These are phyloP conservation scores for Ceratocystis destructans DNA, from an alignment of 2,329 filamentous ascomycete genomes.

Conservation along the genomic window DNA sequence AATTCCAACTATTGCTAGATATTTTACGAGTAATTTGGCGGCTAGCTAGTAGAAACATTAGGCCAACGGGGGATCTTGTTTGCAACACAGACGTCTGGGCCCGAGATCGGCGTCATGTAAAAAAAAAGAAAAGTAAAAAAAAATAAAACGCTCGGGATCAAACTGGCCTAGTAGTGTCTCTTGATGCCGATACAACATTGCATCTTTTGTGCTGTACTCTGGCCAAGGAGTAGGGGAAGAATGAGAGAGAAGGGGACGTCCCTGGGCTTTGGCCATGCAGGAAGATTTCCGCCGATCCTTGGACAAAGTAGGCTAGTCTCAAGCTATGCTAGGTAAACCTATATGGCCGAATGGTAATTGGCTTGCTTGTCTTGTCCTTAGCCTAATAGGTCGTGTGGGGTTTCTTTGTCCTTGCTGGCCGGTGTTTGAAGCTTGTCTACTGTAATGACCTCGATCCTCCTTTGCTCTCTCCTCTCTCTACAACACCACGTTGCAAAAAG, in stretches of 20 bases:
- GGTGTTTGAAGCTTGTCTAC: too few relatives aligned
- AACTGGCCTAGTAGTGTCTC: neutral
- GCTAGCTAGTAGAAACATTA: too few relatives aligned
- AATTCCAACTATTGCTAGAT: neutral
- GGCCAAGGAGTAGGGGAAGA: neutral
- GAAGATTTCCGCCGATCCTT: neutral
- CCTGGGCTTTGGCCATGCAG: neutral
- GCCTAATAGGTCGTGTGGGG: neutral
- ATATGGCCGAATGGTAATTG: slow-evolving; percentile 1
- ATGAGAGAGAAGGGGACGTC: neutral
- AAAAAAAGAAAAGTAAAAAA: neutral
- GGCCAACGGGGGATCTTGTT: too few relatives aligned
- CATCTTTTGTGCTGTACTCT: neutral
- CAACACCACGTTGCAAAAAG: neutral
- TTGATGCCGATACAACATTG: neutral
- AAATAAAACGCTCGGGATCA: neutral
- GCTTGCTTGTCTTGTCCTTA: neutral
- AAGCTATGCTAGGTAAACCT: neutral
- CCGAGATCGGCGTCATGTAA: slow-evolving; percentile 2
- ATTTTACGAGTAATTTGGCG: too few relatives aligned
- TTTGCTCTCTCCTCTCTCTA: neutral
- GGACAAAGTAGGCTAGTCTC: neutral
- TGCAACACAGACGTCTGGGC: neutral
- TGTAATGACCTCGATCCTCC: neutral
- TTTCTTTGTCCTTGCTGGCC: neutral